Conservation (phyloP, 805 yeast species). For the Ogataea henricii region DNA sequence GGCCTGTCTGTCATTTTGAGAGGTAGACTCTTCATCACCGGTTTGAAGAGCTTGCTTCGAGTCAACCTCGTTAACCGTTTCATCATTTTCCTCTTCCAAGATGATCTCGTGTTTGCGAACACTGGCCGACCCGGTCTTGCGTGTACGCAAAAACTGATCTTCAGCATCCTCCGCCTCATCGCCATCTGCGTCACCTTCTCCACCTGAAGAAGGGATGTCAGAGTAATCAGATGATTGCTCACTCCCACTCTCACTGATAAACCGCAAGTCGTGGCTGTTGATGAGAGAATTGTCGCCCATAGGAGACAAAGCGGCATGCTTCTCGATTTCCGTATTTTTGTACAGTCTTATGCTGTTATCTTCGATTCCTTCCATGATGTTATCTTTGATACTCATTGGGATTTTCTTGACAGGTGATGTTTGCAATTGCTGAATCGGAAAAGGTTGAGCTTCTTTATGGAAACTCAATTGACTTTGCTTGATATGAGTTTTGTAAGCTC, state of each 20-base stretch:
- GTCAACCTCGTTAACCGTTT: background rate
- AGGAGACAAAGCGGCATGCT: conserved; percentile 18
- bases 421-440: too few relatives aligned
- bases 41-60: background rate
- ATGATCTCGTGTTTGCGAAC: background rate
- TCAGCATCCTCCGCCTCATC: conserved; percentile 1
- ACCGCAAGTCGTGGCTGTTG: conserved; percentile 13
- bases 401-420: background rate
- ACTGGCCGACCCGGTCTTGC: background rate
- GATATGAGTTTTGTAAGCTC: too few relatives aligned
- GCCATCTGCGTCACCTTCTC: conserved; percentile 12
- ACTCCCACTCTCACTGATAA: conserved; percentile 19
- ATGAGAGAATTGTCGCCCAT: conserved; percentile 18
- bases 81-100: conserved; percentile 1
- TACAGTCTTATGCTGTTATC: conserved; percentile 23
- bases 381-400: background rate
- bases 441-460: too few relatives aligned
- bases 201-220: conserved; percentile 20
- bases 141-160: background rate
- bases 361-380: conserved; percentile 19
- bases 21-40: background rate
- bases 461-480: too few relatives aligned
- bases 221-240: conserved; percentile 25
- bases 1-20: conserved; percentile 2
- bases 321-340: conserved; percentile 15